Evolutionary conservation across 2,329 filamentous ascomycete species (phyloP), one percentile per base, ranked within the genome.

Genomic region (Truncatella angustata): DNA sequence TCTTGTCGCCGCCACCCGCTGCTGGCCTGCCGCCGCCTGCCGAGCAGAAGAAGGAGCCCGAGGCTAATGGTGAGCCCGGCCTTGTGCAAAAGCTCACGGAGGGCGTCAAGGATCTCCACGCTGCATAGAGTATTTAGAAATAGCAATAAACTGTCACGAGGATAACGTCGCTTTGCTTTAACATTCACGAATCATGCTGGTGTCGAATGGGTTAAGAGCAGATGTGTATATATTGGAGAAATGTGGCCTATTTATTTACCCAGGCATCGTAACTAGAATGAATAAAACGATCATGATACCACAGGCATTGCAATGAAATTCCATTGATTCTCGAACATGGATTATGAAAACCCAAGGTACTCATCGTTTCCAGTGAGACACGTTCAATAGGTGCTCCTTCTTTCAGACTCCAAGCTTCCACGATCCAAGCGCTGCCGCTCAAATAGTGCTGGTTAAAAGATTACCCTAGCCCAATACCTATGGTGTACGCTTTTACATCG

Each of bases 1-100:
- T 96, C 14, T 74, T 96, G 51, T 88, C 81, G 48, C 87, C 90
- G 18, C 75, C 84, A 66, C 63, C 87, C 71, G 55, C 77, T 64
- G 70, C 72, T 63, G 57, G 73, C 66, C 60, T 74, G 69, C 61
- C 69, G 45, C 62, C 67, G 10, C 28, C 40, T 6, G 65, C 70
- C 3, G 66, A 66, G 37, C 50, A 55, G 14, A 58, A 63, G 32
- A 54, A 56, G 28, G 40, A 47, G 7, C 12, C 23, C 11, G 26
- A 46, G 9, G 10, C 11, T 5, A 54, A 57, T 30, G 45, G 43
- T 21, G 54, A 59, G 51, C 44, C 50, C 23, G 51, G 53, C 32
- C 32, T 56, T 5, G 49, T 61, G 5, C 56, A 56, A 20, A 46
- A 49, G 20, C 53, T 63, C 34, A 58, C 60, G n/a, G 58, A 63